phyloP scores from a whole-genome alignment of 75 land plant species.

The Cunninghamia lanceolata region DNA sequence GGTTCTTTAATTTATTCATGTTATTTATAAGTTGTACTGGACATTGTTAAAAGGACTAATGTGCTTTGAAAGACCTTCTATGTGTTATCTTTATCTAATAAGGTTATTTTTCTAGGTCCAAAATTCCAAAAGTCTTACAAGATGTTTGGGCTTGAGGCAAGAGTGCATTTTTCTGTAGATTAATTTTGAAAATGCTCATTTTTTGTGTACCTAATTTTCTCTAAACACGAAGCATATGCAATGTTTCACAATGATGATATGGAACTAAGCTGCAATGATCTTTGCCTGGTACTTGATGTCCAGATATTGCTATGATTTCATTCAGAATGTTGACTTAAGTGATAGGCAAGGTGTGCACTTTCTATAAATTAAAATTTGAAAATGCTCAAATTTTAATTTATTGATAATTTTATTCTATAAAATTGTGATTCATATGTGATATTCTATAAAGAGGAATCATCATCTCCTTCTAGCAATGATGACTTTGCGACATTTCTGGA shows the following conservation, averaged over 20 bases:
- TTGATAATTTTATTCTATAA: background rate
- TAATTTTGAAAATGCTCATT: constrained; percentile 8
- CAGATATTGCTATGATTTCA: background rate
- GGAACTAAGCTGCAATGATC: background rate
- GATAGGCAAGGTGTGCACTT: background rate
- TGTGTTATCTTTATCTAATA: constrained; percentile 1
- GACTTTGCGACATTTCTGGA: too few species aligned
- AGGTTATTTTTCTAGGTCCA: constrained; percentile 11
- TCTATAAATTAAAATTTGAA: background rate
- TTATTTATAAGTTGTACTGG: background rate
- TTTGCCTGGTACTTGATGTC: background rate
- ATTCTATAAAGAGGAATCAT: constrained; percentile 33
- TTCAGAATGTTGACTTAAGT: background rate
- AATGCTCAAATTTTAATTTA: background rate
- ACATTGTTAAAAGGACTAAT: constrained; percentile 2
- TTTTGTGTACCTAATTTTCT: background rate
- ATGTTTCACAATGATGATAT: background rate
- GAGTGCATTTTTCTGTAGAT: constrained; percentile 11
- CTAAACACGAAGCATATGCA: background rate
- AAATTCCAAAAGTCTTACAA: background rate
- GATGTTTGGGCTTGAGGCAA: constrained; percentile 11
- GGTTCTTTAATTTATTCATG: background rate
- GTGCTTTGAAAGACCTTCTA: background rate
- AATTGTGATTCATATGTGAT: background rate
- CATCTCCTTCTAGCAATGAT: too few species aligned